Base-by-base conservation (phyloP, 1,139 yeast genomes). In the Meyerozyma carpophila region DNA sequence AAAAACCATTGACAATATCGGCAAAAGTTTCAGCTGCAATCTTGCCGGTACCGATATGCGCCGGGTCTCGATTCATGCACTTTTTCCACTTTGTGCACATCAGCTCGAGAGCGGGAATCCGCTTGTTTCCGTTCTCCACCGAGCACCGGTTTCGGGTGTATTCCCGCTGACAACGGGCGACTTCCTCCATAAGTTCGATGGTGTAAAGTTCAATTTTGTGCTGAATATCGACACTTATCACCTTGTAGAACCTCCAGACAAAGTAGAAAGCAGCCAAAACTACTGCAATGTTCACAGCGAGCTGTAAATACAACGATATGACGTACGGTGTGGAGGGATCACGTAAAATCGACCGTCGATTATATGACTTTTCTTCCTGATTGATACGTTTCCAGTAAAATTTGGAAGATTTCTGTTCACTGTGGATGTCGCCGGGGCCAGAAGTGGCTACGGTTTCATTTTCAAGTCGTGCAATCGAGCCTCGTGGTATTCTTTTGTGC, bases 51-150 rank as follows among this genome's bases (percentile, higher is more conserved):
- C 93, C 94, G n/a, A 90, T 79, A 7, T 79, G 69, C 36, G 79
- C 77, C 11, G 96, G 96, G 54, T 91, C 95, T 47, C 89, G 73
- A 53, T 82, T 80, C 95, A 87, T 90, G 62, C 98, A 93, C 48
- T 74, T 77, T 49, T 80, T 84, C 95, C 96, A 88, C 36, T 70
- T 68, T 28, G 75, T 69, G 61, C 98, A 93, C 16, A 79, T 73
- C n/a, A 66, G 63, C 52, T 85, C 90, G 26, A 90, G 62, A 0
- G 90, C 93, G 1, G 96, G 96, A 0, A 79, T 83, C 25, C 84
- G 61, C 29, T 9, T 31, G 47, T 71, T 62, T 7, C 60, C 58
- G 29, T 55, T 52, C 8, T 59, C 68, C 11, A 46, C 50, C 11
- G 60, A 49, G 58, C 98, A 93, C 54, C 83, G 78, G 62, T 93